Conservation (phyloP, 441 rosid species). For the Gossypium trilobum region DNA sequence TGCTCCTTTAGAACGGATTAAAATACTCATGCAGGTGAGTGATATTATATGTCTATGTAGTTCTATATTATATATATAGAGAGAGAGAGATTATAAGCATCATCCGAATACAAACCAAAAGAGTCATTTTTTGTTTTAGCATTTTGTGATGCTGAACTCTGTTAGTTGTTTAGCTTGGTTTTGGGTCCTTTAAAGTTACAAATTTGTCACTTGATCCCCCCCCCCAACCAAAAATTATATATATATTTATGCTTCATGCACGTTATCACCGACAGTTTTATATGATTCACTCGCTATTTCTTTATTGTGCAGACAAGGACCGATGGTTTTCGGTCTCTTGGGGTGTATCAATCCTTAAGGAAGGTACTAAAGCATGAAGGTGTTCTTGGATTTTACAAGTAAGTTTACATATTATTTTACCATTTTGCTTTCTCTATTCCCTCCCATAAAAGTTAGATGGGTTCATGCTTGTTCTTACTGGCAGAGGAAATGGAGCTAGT, state of each 20-base stretch:
- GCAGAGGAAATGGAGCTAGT: constrained; percentile 92
- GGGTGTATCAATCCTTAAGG: constrained; percentile 59
- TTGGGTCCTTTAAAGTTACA: neutral
- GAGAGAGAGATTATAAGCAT: neutral
- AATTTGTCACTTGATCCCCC: neutral
- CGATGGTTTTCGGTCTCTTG: constrained; percentile 64
- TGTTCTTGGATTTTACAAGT: constrained; percentile 77
- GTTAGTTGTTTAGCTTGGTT: neutral
- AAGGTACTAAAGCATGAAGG: constrained; percentile 78
- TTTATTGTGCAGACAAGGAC: constrained; percentile 59
- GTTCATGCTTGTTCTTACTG: constrained; percentile 17
- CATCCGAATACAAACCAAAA: neutral
- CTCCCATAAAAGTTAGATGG: constrained; percentile 3
- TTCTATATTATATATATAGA: neutral
- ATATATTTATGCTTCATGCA: neutral
- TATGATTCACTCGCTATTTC: constrained; percentile 6
- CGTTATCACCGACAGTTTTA: neutral
- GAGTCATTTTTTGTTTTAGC: neutral
- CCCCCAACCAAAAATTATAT: neutral
- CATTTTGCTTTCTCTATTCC: constrained; percentile 4
- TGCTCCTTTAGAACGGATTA: constrained; percentile 86
- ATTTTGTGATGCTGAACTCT: neutral
- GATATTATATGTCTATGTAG: neutral
- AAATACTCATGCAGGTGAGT: constrained; percentile 81
- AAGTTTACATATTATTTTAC: constrained; percentile 20